phyloP scores from a whole-genome alignment of 306 rosid species.

The Fagus sylvatica region DNA sequence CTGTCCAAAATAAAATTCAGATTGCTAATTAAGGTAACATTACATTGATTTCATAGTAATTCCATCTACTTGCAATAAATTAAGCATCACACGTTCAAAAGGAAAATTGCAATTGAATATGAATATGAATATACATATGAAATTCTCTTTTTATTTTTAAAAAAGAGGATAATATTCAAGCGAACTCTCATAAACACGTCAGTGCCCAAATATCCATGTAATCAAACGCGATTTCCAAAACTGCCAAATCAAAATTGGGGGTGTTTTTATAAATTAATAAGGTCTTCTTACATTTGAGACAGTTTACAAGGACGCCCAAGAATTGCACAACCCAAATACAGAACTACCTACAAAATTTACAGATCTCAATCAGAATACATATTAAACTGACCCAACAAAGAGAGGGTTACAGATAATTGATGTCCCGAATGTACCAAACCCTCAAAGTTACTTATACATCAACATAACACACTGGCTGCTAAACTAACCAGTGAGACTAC shows the following conservation, averaged over 20 bases:
- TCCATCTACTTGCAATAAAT: not conserved
- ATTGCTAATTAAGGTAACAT: not conserved
- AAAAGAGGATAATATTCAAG: not conserved
- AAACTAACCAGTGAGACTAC: conserved; percentile 27
- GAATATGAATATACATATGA: not conserved
- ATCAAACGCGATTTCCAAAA: not conserved
- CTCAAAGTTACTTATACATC: conserved; percentile 14
- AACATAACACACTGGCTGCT: conserved; percentile 24
- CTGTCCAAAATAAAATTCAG: not conserved
- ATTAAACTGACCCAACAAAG: not conserved
- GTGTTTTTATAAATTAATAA: conserved; percentile 25
- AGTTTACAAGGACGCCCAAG: conserved; percentile 19
- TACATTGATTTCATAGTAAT: not conserved
- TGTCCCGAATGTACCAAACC: conserved; percentile 38
- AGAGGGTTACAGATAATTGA: not conserved
- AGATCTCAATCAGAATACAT: conserved; percentile 33
- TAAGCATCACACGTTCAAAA: not conserved
- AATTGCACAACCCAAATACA: conserved; percentile 13
- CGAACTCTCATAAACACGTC: too few relatives aligned
- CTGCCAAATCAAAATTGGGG: not conserved
- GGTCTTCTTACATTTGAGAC: conserved; percentile 14
- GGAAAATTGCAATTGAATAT: not conserved
- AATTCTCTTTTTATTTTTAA: not conserved
- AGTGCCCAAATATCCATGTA: not conserved
- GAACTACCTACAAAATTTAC: conserved; percentile 36